Percentiles rank a stretch among this genome's conserved stretches.
phyloP scores from a whole-genome alignment of 1,139 yeast species.

The Blastobotrys capitulatus region DNA sequence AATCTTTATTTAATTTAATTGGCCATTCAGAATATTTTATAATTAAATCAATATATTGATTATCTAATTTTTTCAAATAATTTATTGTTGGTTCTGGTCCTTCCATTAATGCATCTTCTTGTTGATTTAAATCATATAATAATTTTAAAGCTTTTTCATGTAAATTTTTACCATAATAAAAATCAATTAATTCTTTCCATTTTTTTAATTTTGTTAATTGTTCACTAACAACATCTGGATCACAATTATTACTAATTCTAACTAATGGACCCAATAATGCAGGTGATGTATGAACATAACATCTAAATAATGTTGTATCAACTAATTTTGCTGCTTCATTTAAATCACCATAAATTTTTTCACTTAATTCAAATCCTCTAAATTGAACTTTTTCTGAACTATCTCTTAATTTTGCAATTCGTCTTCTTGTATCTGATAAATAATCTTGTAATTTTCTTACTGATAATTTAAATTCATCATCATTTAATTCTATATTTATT shows the following conservation, averaged over 20 bases:
- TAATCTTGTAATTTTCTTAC: constrained; percentile 51
- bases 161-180: constrained; percentile 56
- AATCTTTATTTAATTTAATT: constrained; percentile 38
- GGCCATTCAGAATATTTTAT: constrained; percentile 58
- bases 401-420: constrained; percentile 30
- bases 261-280: constrained; percentile 78
- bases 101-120: constrained; percentile 14
- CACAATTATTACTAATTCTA: constrained; percentile 70
- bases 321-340: constrained; percentile 45
- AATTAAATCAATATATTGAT: constrained; percentile 48
- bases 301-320: constrained; percentile 74
- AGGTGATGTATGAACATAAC: constrained; percentile 64
- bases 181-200: constrained; percentile 71
- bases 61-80: constrained; percentile 59
- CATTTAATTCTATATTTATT: constrained; percentile 15
- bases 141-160: constrained; percentile 68
- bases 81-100: constrained; percentile 52
- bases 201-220: constrained; percentile 48
- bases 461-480: constrained; percentile 34
- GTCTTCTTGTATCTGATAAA: constrained; percentile 47
- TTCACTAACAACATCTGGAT: constrained; percentile 54
- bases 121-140: constrained; percentile 35
- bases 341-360: constrained; percentile 31
- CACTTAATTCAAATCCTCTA: constrained; percentile 27
- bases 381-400: constrained; percentile 21